Evolutionary conservation across 495 filamentous ascomycete species (phyloP), one percentile per base, ranked within the genome.

Genomic region (Saxophila tyrrhenica): DNA sequence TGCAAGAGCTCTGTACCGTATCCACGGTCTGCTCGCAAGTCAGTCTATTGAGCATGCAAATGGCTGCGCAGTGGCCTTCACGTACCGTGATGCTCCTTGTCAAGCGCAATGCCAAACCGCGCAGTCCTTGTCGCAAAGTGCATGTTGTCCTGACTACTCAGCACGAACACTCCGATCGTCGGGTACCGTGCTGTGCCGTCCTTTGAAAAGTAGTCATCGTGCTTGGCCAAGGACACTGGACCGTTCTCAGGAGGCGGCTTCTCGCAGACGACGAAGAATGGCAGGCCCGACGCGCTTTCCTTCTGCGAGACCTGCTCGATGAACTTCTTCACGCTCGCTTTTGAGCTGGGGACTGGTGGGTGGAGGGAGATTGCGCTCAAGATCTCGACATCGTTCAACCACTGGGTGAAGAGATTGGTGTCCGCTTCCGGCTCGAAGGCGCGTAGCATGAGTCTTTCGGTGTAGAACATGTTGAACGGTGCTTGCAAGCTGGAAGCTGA

Each of bases 391-490:
- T 51, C 48, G 48, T 51, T 51, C 24, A 51, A 16, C 48, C 48
- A 51, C 38, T 51, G 48, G 2, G 25, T 22, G 9, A 51, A 10
- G 3, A n/a, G 20, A 21, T 51, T 39, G 48, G 24, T 3, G 21
- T 51, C 48, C 7, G 29, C 19, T 10, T n/a, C 8, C 24, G 20
- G 16, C 3, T 51, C 48, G 48, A 51, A 38, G 35, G 20, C 11
- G 13, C 48, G 22, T 10, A 51, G 22, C 48, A 51, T 51, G 15
- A 51, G 17, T 5, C 48, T 22, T 2, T 38, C 29, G 24, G 48
- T 51, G 48, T 20, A 51, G 25, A 51, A 35, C 48, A 51, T 51
- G 29, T 8, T 23, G 41, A n/a, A n/a, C 41, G 29, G 13, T 35
- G 29, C 29, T 35, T n/a, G n/a, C n/a, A n/a, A n/a, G n/a, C n/a